Evolutionary conservation across 228 moss, liverwort and hornwort genomes (phyloP).

Genomic region (Sphagnum magellanicum): DNA sequence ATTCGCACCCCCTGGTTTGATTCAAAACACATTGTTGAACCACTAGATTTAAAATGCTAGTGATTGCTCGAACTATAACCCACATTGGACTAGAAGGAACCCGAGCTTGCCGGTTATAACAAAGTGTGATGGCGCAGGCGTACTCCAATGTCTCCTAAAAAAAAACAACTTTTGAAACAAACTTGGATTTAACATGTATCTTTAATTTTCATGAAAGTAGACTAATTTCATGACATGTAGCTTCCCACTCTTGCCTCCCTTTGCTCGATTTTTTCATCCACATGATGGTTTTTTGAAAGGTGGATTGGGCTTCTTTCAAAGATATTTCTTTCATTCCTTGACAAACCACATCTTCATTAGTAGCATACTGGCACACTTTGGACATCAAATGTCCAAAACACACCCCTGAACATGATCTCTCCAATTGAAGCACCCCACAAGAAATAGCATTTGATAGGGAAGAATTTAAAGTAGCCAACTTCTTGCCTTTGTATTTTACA

Average conservation of each 20-base stretch:
- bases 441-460: no score
- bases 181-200: slow-evolving; percentile 31
- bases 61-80: slow-evolving; percentile 27
- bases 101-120: no score
- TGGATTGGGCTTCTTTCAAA: slow-evolving; percentile 33
- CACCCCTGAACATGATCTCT: no score
- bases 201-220: slow-evolving; percentile 30
- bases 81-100: slow-evolving; percentile 10
- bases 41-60: slow-evolving; percentile 40
- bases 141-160: slow-evolving; percentile 18
- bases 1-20: slow-evolving; percentile 38
- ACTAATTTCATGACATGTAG: slow-evolving; percentile 31
- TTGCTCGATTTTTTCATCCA: slow-evolving; percentile 2
- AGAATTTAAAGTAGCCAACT: no score
- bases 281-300: slow-evolving; percentile 17
- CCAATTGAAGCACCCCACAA: no score
- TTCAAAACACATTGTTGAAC: slow-evolving; percentile 40
- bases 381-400: no score
- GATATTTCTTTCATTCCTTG: slow-evolving; percentile 29
- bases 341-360: slow-evolving; percentile 13
- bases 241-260: slow-evolving; percentile 31
- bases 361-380: not conserved
- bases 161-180: slow-evolving; percentile 34
- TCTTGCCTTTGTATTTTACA: no score
- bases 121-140: slow-evolving; percentile 13